A percentile compares a stretch with the other conserved stretches of the same genome.
Evolutionary conservation across 257 asterid genomes (phyloP).

Genomic region (Lycium ferocissimum): DNA sequence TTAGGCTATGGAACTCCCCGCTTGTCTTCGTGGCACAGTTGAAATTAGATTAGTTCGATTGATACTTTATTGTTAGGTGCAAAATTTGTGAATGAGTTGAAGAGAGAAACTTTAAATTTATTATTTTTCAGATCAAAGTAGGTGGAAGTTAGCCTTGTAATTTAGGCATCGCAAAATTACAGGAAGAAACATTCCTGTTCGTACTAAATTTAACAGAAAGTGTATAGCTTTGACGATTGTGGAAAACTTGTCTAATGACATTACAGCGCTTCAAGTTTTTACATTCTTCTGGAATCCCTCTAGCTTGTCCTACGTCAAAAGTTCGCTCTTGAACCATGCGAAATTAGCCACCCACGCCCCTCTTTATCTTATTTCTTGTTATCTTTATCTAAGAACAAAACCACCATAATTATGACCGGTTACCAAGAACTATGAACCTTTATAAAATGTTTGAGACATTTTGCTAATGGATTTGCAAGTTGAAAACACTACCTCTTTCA

Average conservation of each 20-base stretch:
- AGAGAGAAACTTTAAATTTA: neutral
- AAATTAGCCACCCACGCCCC: neutral
- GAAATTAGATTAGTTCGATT: constrained; percentile 7
- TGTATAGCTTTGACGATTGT: neutral
- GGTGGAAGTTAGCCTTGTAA: neutral
- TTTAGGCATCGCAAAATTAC: constrained; percentile 16
- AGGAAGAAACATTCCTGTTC: neutral
- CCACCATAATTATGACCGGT: too few relatives aligned
- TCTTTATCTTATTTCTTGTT: neutral
- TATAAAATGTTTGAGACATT: too few relatives aligned
- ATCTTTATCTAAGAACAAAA: too few relatives aligned
- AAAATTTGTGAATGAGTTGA: neutral
- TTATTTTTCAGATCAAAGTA: neutral
- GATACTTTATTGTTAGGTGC: neutral
- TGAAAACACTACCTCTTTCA: neutral
- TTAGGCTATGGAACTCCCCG: neutral
- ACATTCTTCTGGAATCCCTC: neutral
- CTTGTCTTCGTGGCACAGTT: neutral
- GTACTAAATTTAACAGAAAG: neutral
- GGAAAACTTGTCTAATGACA: neutral
- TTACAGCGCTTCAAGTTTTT: neutral
- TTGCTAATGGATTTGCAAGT: neutral
- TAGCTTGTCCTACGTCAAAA: neutral
- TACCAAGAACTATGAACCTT: too few relatives aligned
- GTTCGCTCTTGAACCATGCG: too few relatives aligned